phyloP scores from a whole-genome alignment of 345 rosid genomes.

The Gossypioides kirkii region DNA sequence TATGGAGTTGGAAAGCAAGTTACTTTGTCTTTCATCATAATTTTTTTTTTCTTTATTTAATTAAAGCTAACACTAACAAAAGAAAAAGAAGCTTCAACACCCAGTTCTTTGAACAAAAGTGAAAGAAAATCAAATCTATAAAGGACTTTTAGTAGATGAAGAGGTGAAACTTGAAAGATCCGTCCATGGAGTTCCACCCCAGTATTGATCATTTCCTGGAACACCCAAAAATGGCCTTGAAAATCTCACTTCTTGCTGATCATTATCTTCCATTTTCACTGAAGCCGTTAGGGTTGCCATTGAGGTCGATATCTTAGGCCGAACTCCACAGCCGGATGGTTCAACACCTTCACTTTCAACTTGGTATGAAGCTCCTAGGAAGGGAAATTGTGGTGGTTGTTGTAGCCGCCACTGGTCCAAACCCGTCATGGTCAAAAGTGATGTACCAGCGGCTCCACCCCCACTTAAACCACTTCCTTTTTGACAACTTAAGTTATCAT shows the following conservation, averaged over 20 bases:
- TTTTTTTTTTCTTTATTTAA: constrained; percentile 5
- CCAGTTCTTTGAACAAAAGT: background rate
- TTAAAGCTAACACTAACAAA: constrained; percentile 28
- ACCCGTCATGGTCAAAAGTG: constrained; percentile 31
- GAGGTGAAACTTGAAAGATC: constrained; percentile 59
- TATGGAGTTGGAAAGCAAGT: constrained; percentile 11
- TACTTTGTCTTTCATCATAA: constrained; percentile 2
- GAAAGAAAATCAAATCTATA: constrained; percentile 10
- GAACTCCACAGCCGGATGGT: constrained; percentile 24
- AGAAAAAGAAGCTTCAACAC: constrained; percentile 9
- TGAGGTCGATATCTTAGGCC: constrained; percentile 34
- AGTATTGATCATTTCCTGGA: constrained; percentile 41
- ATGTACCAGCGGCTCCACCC: constrained; percentile 24
- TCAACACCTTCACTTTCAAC: constrained; percentile 42
- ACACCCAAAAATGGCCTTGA: constrained; percentile 48
- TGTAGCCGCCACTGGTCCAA: constrained; percentile 53
- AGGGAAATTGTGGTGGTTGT: constrained; percentile 47
- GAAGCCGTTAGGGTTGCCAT: constrained; percentile 33
- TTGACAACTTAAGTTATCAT: constrained; percentile 35
- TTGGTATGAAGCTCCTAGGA: constrained; percentile 43
- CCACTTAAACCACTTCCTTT: constrained; percentile 30
- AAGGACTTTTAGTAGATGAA: constrained; percentile 46
- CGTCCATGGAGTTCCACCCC: constrained; percentile 44
- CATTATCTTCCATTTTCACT: constrained; percentile 57
- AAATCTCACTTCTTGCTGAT: constrained; percentile 29